These are phyloP conservation scores for Nemania serpens DNA, from an alignment of 2,329 filamentous ascomycete species.

Conservation along the genomic window DNA sequence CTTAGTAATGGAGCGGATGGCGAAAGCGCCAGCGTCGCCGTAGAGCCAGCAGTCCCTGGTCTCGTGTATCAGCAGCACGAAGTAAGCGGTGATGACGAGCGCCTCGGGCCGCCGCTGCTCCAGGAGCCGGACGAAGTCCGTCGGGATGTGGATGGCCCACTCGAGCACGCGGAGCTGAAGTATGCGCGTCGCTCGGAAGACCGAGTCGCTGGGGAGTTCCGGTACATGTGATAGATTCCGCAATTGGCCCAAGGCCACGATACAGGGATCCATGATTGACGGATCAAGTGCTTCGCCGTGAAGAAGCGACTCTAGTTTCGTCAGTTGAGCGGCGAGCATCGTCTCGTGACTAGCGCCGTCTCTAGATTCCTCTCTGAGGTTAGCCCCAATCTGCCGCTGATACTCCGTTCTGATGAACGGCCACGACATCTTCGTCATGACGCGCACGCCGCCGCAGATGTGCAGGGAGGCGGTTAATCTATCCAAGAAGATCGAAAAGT, in stretches of 20 bases:
- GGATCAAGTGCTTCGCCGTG: neutral
- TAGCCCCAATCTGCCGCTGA: constrained; percentile 5
- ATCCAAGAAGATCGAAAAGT: constrained; percentile 22
- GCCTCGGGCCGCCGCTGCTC: constrained; percentile 46
- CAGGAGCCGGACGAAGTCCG: constrained; percentile 42
- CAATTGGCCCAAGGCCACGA: constrained; percentile 3
- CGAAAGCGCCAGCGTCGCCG: constrained; percentile 29
- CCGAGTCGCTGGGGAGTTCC: neutral
- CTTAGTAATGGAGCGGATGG: constrained; percentile 29
- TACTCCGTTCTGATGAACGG: constrained; percentile 14
- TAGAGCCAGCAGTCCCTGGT: constrained; percentile 44
- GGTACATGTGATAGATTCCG: neutral
- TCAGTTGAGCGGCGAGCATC: constrained; percentile 4
- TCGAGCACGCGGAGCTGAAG: constrained; percentile 21
- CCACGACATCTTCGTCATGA: constrained; percentile 20
- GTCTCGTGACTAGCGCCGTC: neutral
- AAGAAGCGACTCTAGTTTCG: constrained; percentile 6
- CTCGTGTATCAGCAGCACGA: constrained; percentile 45
- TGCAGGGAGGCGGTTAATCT: constrained; percentile 25
- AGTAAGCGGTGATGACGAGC: constrained; percentile 50
- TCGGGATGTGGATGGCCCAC: constrained; percentile 26
- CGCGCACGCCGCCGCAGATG: constrained; percentile 29
- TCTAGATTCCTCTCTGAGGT: neutral
- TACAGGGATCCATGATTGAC: constrained; percentile 4
- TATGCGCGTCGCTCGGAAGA: neutral